Conservation (phyloP, 345 rosid genomes). For the Erucastrum elatum region DNA sequence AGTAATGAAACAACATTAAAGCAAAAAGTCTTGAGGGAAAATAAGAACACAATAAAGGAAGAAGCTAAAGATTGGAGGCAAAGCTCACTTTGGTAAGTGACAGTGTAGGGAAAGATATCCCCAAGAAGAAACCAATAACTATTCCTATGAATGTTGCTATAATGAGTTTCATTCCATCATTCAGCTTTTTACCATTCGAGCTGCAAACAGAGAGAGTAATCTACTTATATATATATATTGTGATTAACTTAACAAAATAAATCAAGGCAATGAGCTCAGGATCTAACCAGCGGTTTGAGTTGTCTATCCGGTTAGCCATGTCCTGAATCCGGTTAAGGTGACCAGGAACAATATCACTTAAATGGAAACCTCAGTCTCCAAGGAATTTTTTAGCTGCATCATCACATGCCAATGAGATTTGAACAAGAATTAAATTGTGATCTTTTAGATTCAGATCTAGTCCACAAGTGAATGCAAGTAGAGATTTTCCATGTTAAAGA, state of each 20-base stretch:
- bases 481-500: conserved; percentile 1
- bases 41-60: not conserved
- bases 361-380: conserved; percentile 14
- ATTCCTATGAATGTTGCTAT: conserved; percentile 66
- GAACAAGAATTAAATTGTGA: conserved; percentile 11
- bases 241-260: conserved; percentile 2
- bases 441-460: conserved; percentile 27
- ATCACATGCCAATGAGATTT: conserved; percentile 17
- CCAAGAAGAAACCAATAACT: conserved; percentile 76
- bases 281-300: conserved; percentile 32
- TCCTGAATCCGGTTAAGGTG: conserved; percentile 25
- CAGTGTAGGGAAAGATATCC: conserved; percentile 71
- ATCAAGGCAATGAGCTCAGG: conserved; percentile 8
- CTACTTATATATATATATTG: not conserved
- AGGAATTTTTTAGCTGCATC: conserved; percentile 24
- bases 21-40: conserved; percentile 17
- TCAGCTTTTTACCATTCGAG: conserved; percentile 52
- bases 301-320: conserved; percentile 41
- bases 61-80: not conserved
- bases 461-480: conserved; percentile 2
- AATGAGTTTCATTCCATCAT: conserved; percentile 68
- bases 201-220: conserved; percentile 46
- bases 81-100: conserved; percentile 56
- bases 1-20: conserved; percentile 6
- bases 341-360: conserved; percentile 19